These are phyloP conservation scores for Amanita phalloides DNA, from an alignment of 768 basidiomycete genomes.

Conservation along the genomic window DNA sequence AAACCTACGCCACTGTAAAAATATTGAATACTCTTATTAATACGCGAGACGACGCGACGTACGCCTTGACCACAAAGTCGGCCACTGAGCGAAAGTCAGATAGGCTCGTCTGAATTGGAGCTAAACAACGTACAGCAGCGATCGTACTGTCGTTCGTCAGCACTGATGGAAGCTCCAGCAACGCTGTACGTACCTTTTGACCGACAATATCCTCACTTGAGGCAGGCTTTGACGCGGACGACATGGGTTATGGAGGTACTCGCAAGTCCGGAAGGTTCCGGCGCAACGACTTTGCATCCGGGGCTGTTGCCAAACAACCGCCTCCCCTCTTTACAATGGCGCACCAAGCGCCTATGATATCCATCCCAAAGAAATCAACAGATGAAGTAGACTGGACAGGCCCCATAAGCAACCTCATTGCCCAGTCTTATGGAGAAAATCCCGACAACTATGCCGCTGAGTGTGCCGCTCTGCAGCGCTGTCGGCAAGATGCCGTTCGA, in stretches of 20 bases:
- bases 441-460: constrained; percentile 85
- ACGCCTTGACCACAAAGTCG: constrained; percentile 84
- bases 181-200: constrained; percentile 60
- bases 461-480: constrained; percentile 75
- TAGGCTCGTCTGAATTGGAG: background rate
- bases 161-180: background rate
- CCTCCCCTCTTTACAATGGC: constrained; percentile 33
- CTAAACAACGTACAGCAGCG: constrained; percentile 53
- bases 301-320: constrained; percentile 6
- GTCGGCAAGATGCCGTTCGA: constrained; percentile 90
- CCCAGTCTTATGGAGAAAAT: constrained; percentile 87
- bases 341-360: constrained; percentile 79
- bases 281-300: background rate
- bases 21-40: background rate
- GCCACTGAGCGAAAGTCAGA: constrained; percentile 36
- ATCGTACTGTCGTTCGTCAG: constrained; percentile 51
- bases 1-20: constrained; percentile 74
- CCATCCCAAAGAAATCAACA: constrained; percentile 90
- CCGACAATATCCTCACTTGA: constrained; percentile 87
- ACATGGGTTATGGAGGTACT: constrained; percentile 20
- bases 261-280: constrained; percentile 24
- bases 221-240: constrained; percentile 49
- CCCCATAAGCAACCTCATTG: constrained; percentile 77
- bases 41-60: constrained; percentile 17
- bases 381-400: constrained; percentile 95